Evolutionary conservation across 768 basidiomycete genomes (phyloP), one percentile per base, ranked within the genome.

Genomic region (Xanthoconium stramineum): DNA sequence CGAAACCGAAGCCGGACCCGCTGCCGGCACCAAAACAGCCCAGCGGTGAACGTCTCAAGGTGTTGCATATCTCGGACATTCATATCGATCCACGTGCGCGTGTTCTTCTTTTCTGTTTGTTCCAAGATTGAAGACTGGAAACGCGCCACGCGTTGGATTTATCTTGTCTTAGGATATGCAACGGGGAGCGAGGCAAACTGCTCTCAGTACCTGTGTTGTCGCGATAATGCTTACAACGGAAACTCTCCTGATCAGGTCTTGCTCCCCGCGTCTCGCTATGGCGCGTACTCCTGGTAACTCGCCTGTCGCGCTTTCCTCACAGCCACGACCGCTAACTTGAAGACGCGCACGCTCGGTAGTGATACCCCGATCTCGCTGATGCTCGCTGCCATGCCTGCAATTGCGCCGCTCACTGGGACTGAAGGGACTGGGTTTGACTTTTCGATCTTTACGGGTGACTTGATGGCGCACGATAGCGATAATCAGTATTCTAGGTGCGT

Each of bases 101-200:
- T n/a, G n/a, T n/a, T n/a, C n/a, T n/a, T n/a, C n/a, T n/a, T n/a
- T n/a, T n/a, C n/a, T n/a, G n/a, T n/a, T n/a, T n/a, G n/a, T n/a
- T n/a, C n/a, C n/a, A 29, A 44, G 43, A 28, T 44, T 9, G 8
- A 24, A 11, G n/a, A n/a, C 38, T 42, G 28, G 17, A 33, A 7
- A 38, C 38, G 40, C 3, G 51, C 43, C 30, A 17, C 10, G 29
- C 7, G 17, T 39, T 53, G 3, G 29, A 40, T 40, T 3, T 52
- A 15, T 48, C 11, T n/a, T n/a, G n/a, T n/a, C n/a, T n/a, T n/a
- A n/a, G 84, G 86, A 19, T 88, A 82, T 52, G 75, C 83, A 9
- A 87, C 80, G n/a, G 83, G 84, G 14, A 67, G 83, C 8, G 85
- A 88, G 70, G 85, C 80, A 1, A 85, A 86, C 63, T 89, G 88